Evolutionary conservation across 2,329 filamentous ascomycete genomes (phyloP).

Genomic region (Colletotrichum graminicola): DNA sequence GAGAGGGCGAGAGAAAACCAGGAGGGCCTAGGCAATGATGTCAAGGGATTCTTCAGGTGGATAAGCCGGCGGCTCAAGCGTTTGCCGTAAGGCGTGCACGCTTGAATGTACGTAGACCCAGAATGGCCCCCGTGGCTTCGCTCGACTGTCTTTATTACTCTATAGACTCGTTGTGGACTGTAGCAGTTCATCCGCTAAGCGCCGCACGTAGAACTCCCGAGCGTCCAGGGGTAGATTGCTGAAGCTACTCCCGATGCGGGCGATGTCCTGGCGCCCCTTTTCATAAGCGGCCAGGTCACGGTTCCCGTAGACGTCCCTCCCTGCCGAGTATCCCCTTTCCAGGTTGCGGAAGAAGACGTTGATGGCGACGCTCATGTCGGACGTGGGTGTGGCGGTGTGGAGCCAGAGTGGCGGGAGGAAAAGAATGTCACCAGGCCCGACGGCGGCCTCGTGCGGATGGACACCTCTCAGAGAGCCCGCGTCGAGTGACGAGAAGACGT

Average conservation of each 20-base stretch:
- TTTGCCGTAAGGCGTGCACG: too few species aligned
- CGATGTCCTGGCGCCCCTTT: conserved; percentile 79
- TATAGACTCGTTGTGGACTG: conserved; percentile 24
- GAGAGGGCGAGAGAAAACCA: conserved; percentile 55
- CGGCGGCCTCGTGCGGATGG: conserved; percentile 74
- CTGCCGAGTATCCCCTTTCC: conserved; percentile 74
- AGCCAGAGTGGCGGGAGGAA: conserved; percentile 88
- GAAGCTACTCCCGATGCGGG: conserved; percentile 74
- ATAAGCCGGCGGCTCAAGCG: not conserved
- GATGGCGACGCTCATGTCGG: conserved; percentile 78
- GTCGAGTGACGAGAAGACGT: conserved; percentile 71
- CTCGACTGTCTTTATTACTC: not conserved
- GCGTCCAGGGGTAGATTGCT: conserved; percentile 74
- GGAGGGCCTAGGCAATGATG: conserved; percentile 53
- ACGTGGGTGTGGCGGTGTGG: conserved; percentile 76
- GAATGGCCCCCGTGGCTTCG: not conserved
- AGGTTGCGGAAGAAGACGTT: conserved; percentile 89
- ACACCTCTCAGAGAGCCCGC: conserved; percentile 58
- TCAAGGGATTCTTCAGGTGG: conserved; percentile 38
- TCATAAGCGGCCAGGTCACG: conserved; percentile 88
- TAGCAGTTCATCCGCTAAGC: conserved; percentile 77
- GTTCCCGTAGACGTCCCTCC: conserved; percentile 90
- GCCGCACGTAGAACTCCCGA: conserved; percentile 79
- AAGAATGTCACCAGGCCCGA: conserved; percentile 80
- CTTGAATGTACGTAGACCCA: not conserved